Evolutionary conservation across 352 stramenopile species (phyloP), one percentile per base, ranked within the genome.

Genomic region (Phytopythium helicoides): DNA sequence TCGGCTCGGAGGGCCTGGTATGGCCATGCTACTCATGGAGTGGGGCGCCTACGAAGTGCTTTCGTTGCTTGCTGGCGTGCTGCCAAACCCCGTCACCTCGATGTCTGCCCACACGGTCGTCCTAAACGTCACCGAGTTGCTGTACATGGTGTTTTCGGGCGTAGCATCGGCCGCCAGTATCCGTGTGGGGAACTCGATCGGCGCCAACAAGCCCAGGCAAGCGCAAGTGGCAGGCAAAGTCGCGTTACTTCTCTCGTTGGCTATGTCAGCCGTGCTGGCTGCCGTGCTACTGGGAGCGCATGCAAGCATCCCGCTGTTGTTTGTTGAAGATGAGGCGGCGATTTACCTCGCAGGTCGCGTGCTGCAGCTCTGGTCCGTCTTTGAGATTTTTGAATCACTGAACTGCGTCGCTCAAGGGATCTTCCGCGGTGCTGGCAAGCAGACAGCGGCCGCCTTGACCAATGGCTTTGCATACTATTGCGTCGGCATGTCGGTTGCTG

Each of bases 381-480:
- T 80, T 23, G 54, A 84, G 58, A 57, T 86, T 35, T 34, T 90
- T 12, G 71, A 89, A 36, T 65, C 74, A 0, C 41, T 75, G 33
- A 74, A 86, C 53, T 59, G 63, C 40, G 66, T 87, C 36, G 58
- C 71, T 5, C 76, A 90, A 42, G 83, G 79, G 23, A 71, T 92
- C 37, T 88, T 87, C 60, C 77, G 80, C 7, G 79, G 71, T 33
- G 76, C 60, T n/a, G 84, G 81, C 15, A 61, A 74, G 22, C 85
- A 94, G 41, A 70, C 68, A 3, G 63, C 83, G n/a, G 73, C 68
- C 10, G 76, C 82, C 2, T 60, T 68, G n/a, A 65, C 80, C 6
- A 91, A 89, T 44, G 71, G 81, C 11, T 62, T 88, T 11, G 83
- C 80, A 1, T 94, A 89, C 58, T 96, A 92, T 55, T 49, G 73